Evolutionary conservation across 2,329 filamentous ascomycete genomes (phyloP), one percentile per base, ranked within the genome.

Genomic region (Sphaerulina vaccinii): DNA sequence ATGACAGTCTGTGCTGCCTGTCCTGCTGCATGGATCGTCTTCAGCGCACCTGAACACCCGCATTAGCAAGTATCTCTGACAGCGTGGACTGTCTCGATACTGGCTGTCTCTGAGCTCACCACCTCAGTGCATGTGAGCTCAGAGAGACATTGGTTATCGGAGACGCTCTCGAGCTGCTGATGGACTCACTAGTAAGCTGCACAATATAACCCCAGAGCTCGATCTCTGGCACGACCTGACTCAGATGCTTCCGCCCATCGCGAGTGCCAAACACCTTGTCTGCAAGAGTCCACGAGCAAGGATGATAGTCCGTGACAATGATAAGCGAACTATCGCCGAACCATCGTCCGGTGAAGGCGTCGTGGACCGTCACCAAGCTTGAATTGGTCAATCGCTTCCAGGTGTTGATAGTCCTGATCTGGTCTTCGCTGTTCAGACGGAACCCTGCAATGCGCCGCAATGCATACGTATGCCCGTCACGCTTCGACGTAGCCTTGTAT

Each of bases 321-420:
- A 99, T 87, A 49, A 99, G 79, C 2, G 93, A 97, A 71, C 89
- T 95, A 69, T 97, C 93, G 49, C 90, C 89, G 70, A 99, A 99
- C 21, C 87, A 88, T 55, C 90, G 80, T 10, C 90, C 95, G 0
- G 93, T 99, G 65, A 99, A 99, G 0, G 89, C 90, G 70, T 96
- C 90, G 64, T 95, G 85, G 7, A 95, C 82, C 0, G 86, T 87
- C 23, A 97, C 92, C 16, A 97, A 82, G 59, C 84, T 89, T 51
- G 85, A 87, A 64, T 86, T 92, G 65, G 82, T 81, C 42, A 99
- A 82, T 52, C 87, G 83, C 65, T 91, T 92, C 93, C 93, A 99
- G 9, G 88, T 85, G 62, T 91, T 89, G 49, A 93, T 87, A 1
- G 87, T 84, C 52, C 87, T 82, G 46, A 97, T 95, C 3, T 91